Evolutionary conservation across 257 asterid species (phyloP).

Genomic region (Voacanga thouarsii): DNA sequence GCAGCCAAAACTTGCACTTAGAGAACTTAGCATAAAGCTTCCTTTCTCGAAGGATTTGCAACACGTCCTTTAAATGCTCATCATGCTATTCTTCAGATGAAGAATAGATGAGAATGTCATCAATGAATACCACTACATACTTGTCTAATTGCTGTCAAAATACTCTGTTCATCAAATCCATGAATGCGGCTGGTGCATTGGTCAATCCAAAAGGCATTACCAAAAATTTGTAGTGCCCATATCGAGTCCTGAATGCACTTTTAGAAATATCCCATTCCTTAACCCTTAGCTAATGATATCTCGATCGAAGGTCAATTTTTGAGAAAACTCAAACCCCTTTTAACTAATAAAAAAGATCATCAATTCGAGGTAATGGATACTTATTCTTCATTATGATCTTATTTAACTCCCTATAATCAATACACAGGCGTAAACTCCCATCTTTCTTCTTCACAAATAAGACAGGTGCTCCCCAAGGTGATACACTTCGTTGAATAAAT

Average conservation of each 20-base stretch:
- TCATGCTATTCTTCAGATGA: background rate
- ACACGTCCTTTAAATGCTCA: background rate
- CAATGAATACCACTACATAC: background rate
- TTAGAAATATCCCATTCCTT: no score
- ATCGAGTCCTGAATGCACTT: no score
- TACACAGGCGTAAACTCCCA: no score
- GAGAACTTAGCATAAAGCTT: background rate
- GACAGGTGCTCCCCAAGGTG: background rate
- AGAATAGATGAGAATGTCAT: background rate
- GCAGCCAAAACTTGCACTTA: background rate
- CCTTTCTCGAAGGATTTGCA: background rate
- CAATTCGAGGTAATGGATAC: no score
- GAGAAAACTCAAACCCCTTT: no score
- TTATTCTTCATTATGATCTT: no score
- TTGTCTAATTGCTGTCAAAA: no score
- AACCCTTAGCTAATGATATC: no score
- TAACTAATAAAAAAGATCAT: no score
- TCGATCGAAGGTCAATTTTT: no score
- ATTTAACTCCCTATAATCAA: no score
- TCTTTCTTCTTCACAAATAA: background rate
- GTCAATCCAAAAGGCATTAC: background rate
- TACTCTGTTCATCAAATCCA: background rate
- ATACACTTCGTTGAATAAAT: background rate
- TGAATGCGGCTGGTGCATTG: background rate
- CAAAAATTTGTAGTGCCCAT: no score